A percentile compares a stretch with the other conserved stretches of the same genome.
Evolutionary conservation across 192 early-diverging fungal species (phyloP).

Genomic region (Anaeromyces robustus): DNA sequence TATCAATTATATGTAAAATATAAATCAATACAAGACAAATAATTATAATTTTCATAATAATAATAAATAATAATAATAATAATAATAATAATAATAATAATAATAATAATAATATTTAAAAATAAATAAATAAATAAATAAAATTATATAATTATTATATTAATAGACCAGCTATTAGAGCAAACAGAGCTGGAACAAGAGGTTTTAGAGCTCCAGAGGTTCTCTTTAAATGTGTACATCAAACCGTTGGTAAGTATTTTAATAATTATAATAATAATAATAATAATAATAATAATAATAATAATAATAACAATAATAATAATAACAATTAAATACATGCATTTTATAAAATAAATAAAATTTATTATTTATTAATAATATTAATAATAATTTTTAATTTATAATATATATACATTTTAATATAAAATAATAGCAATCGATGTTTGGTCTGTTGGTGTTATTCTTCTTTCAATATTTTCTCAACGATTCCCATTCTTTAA

Average conservation of each 20-base stretch:
- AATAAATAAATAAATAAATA: too few relatives aligned
- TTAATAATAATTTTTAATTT: background rate
- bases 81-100: too few relatives aligned
- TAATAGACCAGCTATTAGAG: constrained; percentile 44
- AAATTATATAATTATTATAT: background rate
- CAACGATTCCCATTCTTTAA: constrained; percentile 81
- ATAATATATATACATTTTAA: background rate
- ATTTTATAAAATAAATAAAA: too few relatives aligned
- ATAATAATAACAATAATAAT: too few relatives aligned
- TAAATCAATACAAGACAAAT: too few relatives aligned
- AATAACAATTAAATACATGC: too few relatives aligned
- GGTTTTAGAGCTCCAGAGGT: constrained; percentile 93
- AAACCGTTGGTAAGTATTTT: constrained; percentile 58
- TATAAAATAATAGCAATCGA: constrained; percentile 49
- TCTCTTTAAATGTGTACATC: constrained; percentile 56
- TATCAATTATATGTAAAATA: background rate
- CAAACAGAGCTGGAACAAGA: constrained; percentile 79
- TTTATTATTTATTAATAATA: too few relatives aligned
- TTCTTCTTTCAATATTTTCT: constrained; percentile 59
- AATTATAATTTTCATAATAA: too few relatives aligned
- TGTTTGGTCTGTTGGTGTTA: constrained; percentile 86
- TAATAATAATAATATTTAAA: too few relatives aligned
- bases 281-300: too few relatives aligned
- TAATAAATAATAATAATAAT: too few relatives aligned
- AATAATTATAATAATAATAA: too few relatives aligned